These are phyloP conservation scores for Wickerhamomyces hampshirensis DNA, from an alignment of 805 yeast genomes.

Conservation along the genomic window DNA sequence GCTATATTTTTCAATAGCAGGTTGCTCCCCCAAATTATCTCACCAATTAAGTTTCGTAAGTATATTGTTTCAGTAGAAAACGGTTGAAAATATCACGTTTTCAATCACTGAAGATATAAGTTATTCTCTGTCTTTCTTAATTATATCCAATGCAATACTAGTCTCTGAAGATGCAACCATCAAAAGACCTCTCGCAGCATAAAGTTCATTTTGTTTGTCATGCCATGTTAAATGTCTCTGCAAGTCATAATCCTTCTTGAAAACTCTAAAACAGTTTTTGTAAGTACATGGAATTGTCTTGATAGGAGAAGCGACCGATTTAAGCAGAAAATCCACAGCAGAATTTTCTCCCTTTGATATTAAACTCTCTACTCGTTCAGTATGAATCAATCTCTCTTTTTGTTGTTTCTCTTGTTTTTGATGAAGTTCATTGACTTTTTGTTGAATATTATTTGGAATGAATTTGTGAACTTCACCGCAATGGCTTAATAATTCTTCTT, in stretches of 20 bases:
- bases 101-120: too few species aligned
- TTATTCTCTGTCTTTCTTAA: too few species aligned
- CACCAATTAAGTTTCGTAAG: too few species aligned
- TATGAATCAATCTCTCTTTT: slow-evolving; percentile 5
- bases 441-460: slow-evolving; percentile 16
- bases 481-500: slow-evolving; percentile 54
- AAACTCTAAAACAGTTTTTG: slow-evolving; percentile 47
- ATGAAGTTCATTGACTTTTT: too few species aligned
- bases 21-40: too few species aligned
- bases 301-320: slow-evolving; percentile 27
- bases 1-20: too few species aligned
- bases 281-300: slow-evolving; percentile 42
- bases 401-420: slow-evolving; percentile 1
- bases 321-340: slow-evolving; percentile 27
- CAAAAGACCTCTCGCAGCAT: slow-evolving; percentile 9
- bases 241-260: slow-evolving; percentile 45
- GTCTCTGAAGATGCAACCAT: slow-evolving; percentile 5
- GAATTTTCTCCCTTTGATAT: slow-evolving; percentile 23
- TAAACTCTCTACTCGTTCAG: slow-evolving; percentile 22
- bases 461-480: slow-evolving; percentile 40
- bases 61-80: too few species aligned
- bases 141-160: too few species aligned
- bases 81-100: too few species aligned
- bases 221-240: slow-evolving; percentile 53
- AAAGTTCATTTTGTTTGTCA: slow-evolving; percentile 22